Evolutionary conservation across 768 basidiomycete genomes (phyloP).

Genomic region (Leucogyrophana mollusca): DNA sequence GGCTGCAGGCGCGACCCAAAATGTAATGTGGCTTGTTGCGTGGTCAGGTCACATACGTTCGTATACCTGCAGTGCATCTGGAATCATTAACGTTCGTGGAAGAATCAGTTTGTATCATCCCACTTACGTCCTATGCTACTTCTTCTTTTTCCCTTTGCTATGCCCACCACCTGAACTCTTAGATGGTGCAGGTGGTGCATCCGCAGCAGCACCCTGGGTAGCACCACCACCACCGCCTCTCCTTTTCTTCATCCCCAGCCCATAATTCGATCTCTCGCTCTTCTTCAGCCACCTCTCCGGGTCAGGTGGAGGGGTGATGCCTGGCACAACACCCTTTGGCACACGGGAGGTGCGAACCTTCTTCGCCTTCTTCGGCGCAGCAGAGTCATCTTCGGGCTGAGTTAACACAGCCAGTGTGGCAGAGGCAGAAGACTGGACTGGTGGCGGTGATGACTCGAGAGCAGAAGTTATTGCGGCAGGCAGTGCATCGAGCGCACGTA

Average conservation of each 20-base stretch:
- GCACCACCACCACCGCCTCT: slow-evolving; percentile 55
- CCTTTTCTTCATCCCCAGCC: slow-evolving; percentile 49
- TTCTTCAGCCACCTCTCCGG: slow-evolving; percentile 90
- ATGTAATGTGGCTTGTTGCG: too few relatives aligned
- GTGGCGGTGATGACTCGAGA: slow-evolving; percentile 65
- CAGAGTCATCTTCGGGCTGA: slow-evolving; percentile 33
- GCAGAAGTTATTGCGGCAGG: slow-evolving; percentile 48
- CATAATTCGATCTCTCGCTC: slow-evolving; percentile 66
- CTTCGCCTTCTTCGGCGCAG: slow-evolving; percentile 36
- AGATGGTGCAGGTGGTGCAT: slow-evolving; percentile 23
- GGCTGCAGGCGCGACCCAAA: too few relatives aligned
- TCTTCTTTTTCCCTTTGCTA: slow-evolving; percentile 68
- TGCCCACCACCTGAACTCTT: slow-evolving; percentile 36
- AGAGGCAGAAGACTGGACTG: slow-evolving; percentile 32
- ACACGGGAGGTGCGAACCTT: slow-evolving; percentile 65
- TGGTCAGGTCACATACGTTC: too few relatives aligned
- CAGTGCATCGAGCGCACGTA: slow-evolving; percentile 60
- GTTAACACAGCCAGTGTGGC: slow-evolving; percentile 21
- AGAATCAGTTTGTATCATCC: too few relatives aligned
- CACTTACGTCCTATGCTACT: slow-evolving; percentile 32
- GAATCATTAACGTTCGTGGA: too few relatives aligned
- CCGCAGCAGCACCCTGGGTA: slow-evolving; percentile 56
- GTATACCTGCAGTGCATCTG: too few relatives aligned
- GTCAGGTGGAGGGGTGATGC: slow-evolving; percentile 80
- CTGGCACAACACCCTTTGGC: slow-evolving; percentile 72